These are phyloP conservation scores for Hypoxylon fuscum DNA, from an alignment of 495 filamentous ascomycete genomes.

Conservation along the genomic window DNA sequence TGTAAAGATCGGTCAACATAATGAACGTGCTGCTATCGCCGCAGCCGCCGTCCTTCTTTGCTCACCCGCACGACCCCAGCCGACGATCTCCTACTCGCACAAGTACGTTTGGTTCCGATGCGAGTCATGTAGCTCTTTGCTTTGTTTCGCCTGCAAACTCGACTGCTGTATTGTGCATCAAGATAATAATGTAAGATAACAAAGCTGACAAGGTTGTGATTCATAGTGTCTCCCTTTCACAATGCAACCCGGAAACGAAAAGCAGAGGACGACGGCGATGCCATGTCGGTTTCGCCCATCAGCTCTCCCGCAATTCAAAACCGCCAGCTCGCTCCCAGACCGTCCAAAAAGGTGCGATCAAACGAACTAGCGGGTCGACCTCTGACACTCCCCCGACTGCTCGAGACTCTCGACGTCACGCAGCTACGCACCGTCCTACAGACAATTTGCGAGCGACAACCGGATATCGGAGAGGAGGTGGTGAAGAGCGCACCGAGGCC, in stretches of 20 bases:
- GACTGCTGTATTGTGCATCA: no score
- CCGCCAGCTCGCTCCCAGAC: constrained; percentile 67
- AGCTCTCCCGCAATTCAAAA: constrained; percentile 77
- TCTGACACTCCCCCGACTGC: constrained; percentile 79
- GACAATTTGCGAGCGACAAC: constrained; percentile 88
- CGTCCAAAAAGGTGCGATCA: constrained; percentile 66
- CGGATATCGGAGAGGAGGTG: constrained; percentile 81
- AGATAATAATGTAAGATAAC: no score
- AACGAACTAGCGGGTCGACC: constrained; percentile 80
- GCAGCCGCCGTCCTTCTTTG: constrained; percentile 75
- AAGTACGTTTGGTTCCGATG: constrained; percentile 58
- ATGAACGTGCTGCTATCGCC: constrained; percentile 64
- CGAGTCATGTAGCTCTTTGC: constrained; percentile 14
- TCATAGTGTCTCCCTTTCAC: constrained; percentile 63
- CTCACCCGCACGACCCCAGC: constrained; percentile 76
- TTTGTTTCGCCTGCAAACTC: background rate
- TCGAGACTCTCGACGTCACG: constrained; percentile 88
- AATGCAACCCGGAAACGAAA: constrained; percentile 80
- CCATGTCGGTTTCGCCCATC: constrained; percentile 86
- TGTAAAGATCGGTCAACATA: constrained; percentile 32
- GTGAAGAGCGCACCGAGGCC: constrained; percentile 86
- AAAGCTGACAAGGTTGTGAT: constrained; percentile 15
- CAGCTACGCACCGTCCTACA: constrained; percentile 84
- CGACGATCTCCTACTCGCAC: constrained; percentile 75
- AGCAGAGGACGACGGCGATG: constrained; percentile 85